Evolutionary conservation across 2,329 filamentous ascomycete genomes (phyloP).

Genomic region (Epichloe baconii): DNA sequence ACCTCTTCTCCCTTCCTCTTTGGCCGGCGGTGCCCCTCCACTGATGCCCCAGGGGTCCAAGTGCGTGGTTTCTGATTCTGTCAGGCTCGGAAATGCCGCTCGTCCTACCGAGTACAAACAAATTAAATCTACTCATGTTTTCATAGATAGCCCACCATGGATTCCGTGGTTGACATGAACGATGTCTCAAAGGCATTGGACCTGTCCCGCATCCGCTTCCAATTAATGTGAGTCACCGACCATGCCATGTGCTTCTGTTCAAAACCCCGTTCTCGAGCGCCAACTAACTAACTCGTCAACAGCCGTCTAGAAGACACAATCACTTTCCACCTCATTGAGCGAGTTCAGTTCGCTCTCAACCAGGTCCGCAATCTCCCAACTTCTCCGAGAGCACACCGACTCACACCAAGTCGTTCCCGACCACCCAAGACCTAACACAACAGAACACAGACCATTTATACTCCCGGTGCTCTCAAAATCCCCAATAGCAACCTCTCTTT

Average conservation of each 20-base stretch:
- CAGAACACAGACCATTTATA: conserved; percentile 56
- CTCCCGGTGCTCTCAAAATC: conserved; percentile 64
- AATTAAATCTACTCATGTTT: too few species aligned
- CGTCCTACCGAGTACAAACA: not conserved
- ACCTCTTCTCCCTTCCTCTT: not conserved
- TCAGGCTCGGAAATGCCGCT: not conserved
- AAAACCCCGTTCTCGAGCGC: not conserved
- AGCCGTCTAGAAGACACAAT: conserved; percentile 97
- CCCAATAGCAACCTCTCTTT: conserved; percentile 64
- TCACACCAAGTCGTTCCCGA: not conserved
- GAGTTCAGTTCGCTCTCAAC: conserved; percentile 94
- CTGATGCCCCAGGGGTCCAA: too few species aligned
- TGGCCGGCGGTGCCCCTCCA: too few species aligned
- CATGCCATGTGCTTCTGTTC: not conserved
- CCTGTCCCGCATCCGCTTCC: conserved; percentile 81
- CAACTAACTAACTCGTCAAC: conserved; percentile 5
- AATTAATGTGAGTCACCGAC: conserved; percentile 58
- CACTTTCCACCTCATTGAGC: conserved; percentile 91
- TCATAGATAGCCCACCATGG: conserved; percentile 46
- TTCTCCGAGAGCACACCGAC: not conserved
- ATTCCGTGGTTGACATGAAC: conserved; percentile 76
- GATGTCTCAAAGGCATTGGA: conserved; percentile 79
- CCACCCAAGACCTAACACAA: not conserved
- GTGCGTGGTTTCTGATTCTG: not conserved
- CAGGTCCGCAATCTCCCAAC: conserved; percentile 17